Base-by-base conservation (phyloP, 345 rosid genomes). In the Zanthoxylum bungeanum region DNA sequence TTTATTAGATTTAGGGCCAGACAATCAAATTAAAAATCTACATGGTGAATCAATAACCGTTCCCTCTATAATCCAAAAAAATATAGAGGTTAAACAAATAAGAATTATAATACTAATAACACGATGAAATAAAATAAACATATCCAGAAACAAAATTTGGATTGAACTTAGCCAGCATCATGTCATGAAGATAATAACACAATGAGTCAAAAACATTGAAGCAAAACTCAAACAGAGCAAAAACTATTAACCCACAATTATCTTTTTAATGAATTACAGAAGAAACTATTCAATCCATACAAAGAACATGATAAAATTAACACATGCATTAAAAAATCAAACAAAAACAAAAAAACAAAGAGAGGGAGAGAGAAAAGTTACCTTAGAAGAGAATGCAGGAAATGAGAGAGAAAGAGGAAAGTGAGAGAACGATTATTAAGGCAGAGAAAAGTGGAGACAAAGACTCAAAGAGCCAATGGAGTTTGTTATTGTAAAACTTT, bases 311-410 rank as follows among this genome's bases (percentile, higher is more conserved):
- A 34, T 1, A 42, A 10, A 42, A 66, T 31, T 5, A n/a, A 50
- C 14, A 1, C 58, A 50, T 21, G 59, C 50, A 37, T 37, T n/a
- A n/a, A n/a, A n/a, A n/a, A n/a, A n/a, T n/a, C n/a, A n/a, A n/a
- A n/a, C n/a, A 8, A 40, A 40, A n/a, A 6, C n/a, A 17, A 16
- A 37, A 16, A 27, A 27, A 53, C 14, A 9, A 7, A 36, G 57
- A 4, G 51, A 21, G 8, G 21, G n/a, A n/a, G n/a, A 22, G 4
- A 50, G 42, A 36, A 36, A 22, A 9, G 39, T 63, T 73, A 76
- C 76, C 72, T 56, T 34, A 46, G 42, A 66, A 55, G 74, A 73
- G 42, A 72, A 44, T 31, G 24, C 63, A 64, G 64, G 47, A 67
- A 68, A 49, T 46, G 33, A 52, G n/a, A 36, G 51, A 33, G 64